Conservation (phyloP, 2,329 filamentous ascomycete species). For the Xylaria sp. region DNA sequence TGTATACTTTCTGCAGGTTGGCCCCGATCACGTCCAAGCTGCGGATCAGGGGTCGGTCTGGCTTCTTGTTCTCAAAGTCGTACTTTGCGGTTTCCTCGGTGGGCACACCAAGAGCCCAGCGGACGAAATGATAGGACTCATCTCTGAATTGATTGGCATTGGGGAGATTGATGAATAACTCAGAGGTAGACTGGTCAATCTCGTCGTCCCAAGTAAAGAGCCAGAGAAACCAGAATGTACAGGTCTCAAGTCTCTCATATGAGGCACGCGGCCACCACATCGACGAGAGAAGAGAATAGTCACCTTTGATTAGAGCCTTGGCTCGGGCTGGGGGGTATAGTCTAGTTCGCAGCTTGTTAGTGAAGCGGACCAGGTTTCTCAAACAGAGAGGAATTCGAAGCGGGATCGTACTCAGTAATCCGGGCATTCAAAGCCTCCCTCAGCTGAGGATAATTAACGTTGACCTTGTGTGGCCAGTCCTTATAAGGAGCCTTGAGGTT, state of each 20-base stretch:
- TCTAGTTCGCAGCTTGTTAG: neutral
- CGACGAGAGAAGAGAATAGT: slow-evolving; percentile 9
- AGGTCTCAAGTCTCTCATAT: slow-evolving; percentile 5
- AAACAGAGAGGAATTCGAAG: neutral
- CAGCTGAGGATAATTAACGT: neutral
- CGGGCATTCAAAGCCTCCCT: neutral
- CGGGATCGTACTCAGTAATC: neutral
- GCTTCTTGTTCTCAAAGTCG: slow-evolving; percentile 6
- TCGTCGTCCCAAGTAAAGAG: slow-evolving; percentile 23
- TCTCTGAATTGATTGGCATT: slow-evolving; percentile 27
- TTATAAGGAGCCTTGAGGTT: neutral
- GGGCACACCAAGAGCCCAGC: slow-evolving; percentile 12
- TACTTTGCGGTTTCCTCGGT: slow-evolving; percentile 9
- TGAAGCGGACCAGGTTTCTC: neutral
- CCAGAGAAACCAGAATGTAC: slow-evolving; percentile 23
- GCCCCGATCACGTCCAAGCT: slow-evolving; percentile 7
- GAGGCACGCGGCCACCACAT: slow-evolving; percentile 20
- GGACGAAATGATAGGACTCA: slow-evolving; percentile 23
- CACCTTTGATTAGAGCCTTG: slow-evolving; percentile 6
- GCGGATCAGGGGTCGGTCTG: slow-evolving; percentile 1
- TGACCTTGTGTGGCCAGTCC: slow-evolving; percentile 1
- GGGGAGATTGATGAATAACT: slow-evolving; percentile 11
- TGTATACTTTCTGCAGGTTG: neutral
- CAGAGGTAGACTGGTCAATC: slow-evolving; percentile 20
- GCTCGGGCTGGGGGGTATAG: slow-evolving; percentile 13